These are phyloP conservation scores for Ceratocystis cubensis DNA, from an alignment of 2,329 filamentous ascomycete genomes.

Conservation along the genomic window DNA sequence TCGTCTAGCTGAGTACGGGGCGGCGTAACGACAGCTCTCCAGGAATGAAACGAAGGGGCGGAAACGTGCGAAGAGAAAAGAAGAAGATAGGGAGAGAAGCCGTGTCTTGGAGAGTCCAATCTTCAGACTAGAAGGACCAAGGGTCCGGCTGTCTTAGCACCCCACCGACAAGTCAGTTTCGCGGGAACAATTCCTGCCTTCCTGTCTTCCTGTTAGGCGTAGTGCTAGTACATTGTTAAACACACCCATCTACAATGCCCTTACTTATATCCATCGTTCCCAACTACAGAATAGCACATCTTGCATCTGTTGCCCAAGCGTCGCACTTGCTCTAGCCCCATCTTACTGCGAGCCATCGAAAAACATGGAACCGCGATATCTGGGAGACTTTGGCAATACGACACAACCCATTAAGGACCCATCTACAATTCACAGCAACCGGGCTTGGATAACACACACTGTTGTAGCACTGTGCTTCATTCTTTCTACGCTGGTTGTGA, in stretches of 20 bases:
- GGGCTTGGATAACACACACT: constrained; percentile 21
- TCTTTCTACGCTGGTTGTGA: constrained; percentile 22
- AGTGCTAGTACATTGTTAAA: too few relatives aligned
- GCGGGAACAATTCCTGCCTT: not conserved
- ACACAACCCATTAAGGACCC: not conserved
- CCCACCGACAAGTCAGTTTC: not conserved
- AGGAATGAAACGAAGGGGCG: too few relatives aligned
- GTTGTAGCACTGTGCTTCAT: constrained; percentile 23
- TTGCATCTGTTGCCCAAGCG: not conserved
- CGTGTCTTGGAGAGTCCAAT: not conserved
- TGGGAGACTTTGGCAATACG: not conserved
- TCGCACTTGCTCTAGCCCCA: not conserved
- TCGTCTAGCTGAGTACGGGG: too few relatives aligned
- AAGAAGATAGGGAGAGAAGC: not conserved
- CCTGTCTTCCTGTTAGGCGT: not conserved
- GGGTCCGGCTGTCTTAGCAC: not conserved
- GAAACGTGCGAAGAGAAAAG: too few relatives aligned
- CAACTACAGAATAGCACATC: not conserved
- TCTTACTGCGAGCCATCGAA: not conserved
- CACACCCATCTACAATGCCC: not conserved
- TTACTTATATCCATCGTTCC: not conserved
- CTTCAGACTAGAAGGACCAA: not conserved
- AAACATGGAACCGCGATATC: not conserved
- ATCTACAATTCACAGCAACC: constrained; percentile 14
- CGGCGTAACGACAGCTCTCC: too few relatives aligned